Percentiles rank a stretch among this genome's conserved stretches.
These are phyloP conservation scores for Funneliformis mosseae DNA, from an alignment of 192 early-diverging fungal genomes.

Conservation along the genomic window DNA sequence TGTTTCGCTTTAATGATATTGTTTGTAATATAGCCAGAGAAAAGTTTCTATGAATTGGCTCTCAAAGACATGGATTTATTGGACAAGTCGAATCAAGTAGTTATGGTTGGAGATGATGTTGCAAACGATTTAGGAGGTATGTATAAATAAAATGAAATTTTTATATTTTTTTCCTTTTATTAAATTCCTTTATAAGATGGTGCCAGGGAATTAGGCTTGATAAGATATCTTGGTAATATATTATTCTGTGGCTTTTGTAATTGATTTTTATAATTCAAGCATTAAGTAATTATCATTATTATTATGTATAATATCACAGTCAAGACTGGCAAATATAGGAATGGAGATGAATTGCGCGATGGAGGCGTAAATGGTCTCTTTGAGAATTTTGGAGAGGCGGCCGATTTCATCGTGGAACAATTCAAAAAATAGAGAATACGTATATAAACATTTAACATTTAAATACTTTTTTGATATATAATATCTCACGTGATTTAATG, in stretches of 20 bases:
- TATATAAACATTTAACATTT: neutral
- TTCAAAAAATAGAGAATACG: neutral
- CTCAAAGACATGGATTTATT: conserved; percentile 64
- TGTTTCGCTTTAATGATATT: neutral
- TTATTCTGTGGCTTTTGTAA: neutral
- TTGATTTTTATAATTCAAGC: neutral
- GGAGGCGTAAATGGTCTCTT: conserved; percentile 55
- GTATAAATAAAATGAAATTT: neutral
- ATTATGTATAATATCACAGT: conserved; percentile 48
- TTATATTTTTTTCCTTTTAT: neutral
- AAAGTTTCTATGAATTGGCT: conserved; percentile 76
- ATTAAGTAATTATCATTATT: neutral
- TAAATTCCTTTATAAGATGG: conserved; percentile 42
- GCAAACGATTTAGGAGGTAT: conserved; percentile 72
- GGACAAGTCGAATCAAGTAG: conserved; percentile 37
- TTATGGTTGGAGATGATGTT: conserved; percentile 90
- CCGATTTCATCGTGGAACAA: conserved; percentile 56
- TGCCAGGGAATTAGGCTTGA: conserved; percentile 73
- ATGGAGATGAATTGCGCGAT: conserved; percentile 67
- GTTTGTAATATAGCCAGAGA: conserved; percentile 49
- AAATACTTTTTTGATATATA: no score
- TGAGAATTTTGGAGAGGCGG: conserved; percentile 67
- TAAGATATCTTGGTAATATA: conserved; percentile 47
- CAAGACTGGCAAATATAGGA: conserved; percentile 81
- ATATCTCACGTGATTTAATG: no score